These are phyloP conservation scores for Cladosporium sp. DNA, from an alignment of 2,329 filamentous ascomycete genomes.

Conservation along the genomic window DNA sequence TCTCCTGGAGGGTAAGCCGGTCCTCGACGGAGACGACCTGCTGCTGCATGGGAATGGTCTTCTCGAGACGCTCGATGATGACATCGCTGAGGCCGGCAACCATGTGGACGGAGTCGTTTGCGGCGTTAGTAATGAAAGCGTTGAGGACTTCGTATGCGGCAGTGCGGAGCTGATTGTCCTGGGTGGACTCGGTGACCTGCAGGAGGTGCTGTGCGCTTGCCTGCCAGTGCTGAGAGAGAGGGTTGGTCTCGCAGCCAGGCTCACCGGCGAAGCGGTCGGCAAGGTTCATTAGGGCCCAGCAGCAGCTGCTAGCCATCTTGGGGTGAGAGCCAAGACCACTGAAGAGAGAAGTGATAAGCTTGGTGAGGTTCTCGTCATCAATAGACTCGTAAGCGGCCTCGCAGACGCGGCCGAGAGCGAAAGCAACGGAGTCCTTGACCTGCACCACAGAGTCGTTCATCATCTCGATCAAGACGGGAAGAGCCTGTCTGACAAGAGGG, in stretches of 20 bases:
- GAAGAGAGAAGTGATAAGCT: constrained; percentile 86
- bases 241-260: constrained; percentile 73
- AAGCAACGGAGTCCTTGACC: constrained; percentile 94
- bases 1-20: constrained; percentile 92
- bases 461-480: constrained; percentile 90
- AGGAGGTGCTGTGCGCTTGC: constrained; percentile 85
- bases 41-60: constrained; percentile 82
- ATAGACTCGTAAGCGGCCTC: constrained; percentile 91
- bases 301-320: constrained; percentile 98
- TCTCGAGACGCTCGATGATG: constrained; percentile 86
- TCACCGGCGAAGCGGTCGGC: constrained; percentile 94
- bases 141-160: constrained; percentile 97
- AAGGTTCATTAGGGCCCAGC: constrained; percentile 98
- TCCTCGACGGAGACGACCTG: constrained; percentile 98
- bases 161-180: constrained; percentile 86
- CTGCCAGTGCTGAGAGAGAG: constrained; percentile 89
- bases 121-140: constrained; percentile 88
- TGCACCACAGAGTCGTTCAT: constrained; percentile 85
- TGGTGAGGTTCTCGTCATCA: constrained; percentile 81
- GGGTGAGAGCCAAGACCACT: constrained; percentile 84
- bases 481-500: constrained; percentile 91
- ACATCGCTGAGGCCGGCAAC: constrained; percentile 84
- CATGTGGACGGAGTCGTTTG: constrained; percentile 77
- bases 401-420: constrained; percentile 92
- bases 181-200: constrained; percentile 80